Conservation (phyloP, 2,329 filamentous ascomycete genomes). For the Periglandula ipomoeae region DNA sequence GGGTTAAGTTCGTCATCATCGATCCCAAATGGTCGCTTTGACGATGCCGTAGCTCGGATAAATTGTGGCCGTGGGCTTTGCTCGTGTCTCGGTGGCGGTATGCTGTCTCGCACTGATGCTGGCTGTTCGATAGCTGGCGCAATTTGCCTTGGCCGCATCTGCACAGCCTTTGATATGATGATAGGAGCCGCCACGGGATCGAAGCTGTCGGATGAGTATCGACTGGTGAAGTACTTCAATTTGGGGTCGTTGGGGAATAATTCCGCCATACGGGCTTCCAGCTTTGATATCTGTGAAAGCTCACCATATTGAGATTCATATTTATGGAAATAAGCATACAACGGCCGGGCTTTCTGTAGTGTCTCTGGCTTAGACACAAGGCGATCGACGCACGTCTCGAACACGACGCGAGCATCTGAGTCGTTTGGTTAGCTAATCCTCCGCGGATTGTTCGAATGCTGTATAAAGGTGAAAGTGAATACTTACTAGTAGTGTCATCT, state of each 20-base stretch:
- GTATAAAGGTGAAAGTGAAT: too few species aligned
- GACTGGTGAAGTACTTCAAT: constrained; percentile 63
- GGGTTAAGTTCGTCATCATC: constrained; percentile 69
- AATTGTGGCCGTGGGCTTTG: constrained; percentile 41
- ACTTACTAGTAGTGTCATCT: constrained; percentile 87
- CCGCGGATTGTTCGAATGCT: too few species aligned
- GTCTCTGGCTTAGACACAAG: constrained; percentile 70
- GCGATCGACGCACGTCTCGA: constrained; percentile 84
- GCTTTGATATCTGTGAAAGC: constrained; percentile 76
- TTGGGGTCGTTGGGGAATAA: constrained; percentile 84
- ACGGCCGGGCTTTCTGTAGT: constrained; percentile 65
- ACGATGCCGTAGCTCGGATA: constrained; percentile 40
- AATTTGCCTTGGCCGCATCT: constrained; percentile 59
- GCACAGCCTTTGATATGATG: constrained; percentile 71
- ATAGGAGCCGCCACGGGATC: constrained; percentile 74
- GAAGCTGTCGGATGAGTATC: constrained; percentile 64
- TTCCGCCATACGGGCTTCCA: constrained; percentile 88
- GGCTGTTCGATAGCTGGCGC: constrained; percentile 46
- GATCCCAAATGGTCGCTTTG: constrained; percentile 50
- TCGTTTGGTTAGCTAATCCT: constrained; percentile 13
- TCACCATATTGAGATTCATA: constrained; percentile 95
- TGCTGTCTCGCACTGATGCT: constrained; percentile 35
- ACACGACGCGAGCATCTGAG: constrained; percentile 84
- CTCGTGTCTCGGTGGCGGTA: constrained; percentile 26
- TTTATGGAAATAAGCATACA: constrained; percentile 88